Evolutionary conservation across 768 basidiomycete genomes (phyloP), one percentile per base, ranked within the genome.

Genomic region (Kwoniella shandongensis): DNA sequence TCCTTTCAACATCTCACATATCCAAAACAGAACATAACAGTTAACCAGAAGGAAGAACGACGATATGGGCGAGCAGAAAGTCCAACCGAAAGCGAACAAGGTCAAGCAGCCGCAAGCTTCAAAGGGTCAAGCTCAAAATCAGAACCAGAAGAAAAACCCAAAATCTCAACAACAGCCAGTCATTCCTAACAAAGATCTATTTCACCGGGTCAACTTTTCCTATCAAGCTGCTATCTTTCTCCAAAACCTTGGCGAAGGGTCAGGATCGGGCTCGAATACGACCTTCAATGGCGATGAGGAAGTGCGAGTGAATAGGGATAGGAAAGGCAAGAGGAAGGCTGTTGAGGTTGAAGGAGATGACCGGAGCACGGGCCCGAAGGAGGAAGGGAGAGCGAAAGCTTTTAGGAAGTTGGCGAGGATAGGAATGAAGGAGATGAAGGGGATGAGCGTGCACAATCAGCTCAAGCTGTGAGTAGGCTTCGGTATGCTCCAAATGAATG

Each of bases 391-490:
- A 51, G 44, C 23, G 50, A 32, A 50, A 57, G 39, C 13, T 29
- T 30, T 51, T 22, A 57, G 36, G 29, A 36, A 25, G 61, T 44
- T 76, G 12, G 72, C 72, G 3, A 56, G 68, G 39, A 50, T 51
- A 13, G 42, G 50, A 0, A 67, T 67, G 51, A 63, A 49, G 29
- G 61, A 54, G 12, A 65, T 61, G 44, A 61, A 57, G 30, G 51
- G 38, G n/a, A 67, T 76, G 60, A 61, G 53, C 6, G 66, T 64
- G 12, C 74, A 76, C 48, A 73, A 66, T 51, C 65, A 67, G 46
- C 35, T 72, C 20, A 68, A 69, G 35, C 49, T 73, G 74, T 76
- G 20, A 50, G 74, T 58, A 12, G 17, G 6, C 36, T 22, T 23
- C 7, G 15, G 12, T 32, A 44, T 17, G n/a, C n/a, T n/a, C n/a